Percentiles rank a stretch among this genome's conserved stretches.
Evolutionary conservation across 257 asterid genomes (phyloP).

Genomic region (Jasminum sambac): DNA sequence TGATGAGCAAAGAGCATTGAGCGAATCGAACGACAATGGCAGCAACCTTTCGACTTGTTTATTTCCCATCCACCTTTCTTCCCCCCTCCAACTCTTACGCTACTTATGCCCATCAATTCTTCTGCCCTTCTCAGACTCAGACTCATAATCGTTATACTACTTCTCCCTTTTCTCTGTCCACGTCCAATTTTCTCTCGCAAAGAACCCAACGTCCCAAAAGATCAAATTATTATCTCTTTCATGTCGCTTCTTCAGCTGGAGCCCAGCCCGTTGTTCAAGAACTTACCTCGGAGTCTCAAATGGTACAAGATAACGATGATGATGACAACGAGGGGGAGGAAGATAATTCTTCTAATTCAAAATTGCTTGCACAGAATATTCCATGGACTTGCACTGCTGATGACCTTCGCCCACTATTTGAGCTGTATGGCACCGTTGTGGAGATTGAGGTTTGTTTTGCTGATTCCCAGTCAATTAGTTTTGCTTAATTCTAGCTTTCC

Average conservation of each 20-base stretch:
- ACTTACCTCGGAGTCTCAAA: conserved; percentile 12
- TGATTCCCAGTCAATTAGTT: not conserved
- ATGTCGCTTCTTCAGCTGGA: conserved; percentile 19
- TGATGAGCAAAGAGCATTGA: not conserved
- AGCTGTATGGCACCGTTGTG: conserved; percentile 62
- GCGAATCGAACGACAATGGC: conserved; percentile 28
- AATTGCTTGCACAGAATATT: conserved; percentile 74
- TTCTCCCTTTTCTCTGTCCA: conserved; percentile 28
- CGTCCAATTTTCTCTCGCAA: not conserved
- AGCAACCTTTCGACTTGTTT: conserved; percentile 34
- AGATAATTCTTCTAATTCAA: conserved; percentile 43
- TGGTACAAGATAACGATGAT: conserved; percentile 33
- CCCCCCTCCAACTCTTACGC: conserved; percentile 19
- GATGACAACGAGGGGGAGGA: conserved; percentile 20
- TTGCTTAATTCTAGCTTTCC: not conserved
- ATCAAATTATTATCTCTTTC: conserved; percentile 36
- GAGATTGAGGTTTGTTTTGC: conserved; percentile 64
- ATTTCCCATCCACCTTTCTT: conserved; percentile 31
- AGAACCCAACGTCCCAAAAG: conserved; percentile 24
- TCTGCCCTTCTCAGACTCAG: conserved; percentile 19
- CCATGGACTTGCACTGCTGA: conserved; percentile 74
- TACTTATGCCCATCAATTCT: conserved; percentile 4
- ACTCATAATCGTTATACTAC: conserved; percentile 9
- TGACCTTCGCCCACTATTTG: conserved; percentile 72
- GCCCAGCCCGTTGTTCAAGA: conserved; percentile 32